phyloP scores from a whole-genome alignment of 345 rosid genomes.

The Trapa incisa region DNA sequence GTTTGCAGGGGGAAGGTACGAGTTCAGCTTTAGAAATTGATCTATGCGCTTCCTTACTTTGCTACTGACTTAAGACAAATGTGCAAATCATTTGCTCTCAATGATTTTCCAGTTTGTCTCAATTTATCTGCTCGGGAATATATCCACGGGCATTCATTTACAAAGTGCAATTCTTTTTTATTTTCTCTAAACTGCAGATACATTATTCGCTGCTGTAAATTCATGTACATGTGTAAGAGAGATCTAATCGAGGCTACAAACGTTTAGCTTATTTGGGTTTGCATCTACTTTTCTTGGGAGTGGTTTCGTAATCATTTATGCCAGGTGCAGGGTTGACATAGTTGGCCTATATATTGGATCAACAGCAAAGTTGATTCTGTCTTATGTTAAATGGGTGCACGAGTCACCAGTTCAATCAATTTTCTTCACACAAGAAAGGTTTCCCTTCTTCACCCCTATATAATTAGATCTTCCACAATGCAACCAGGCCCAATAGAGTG shows the following conservation, averaged over 20 bases:
- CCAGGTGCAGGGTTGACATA: background rate
- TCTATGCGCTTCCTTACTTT: background rate
- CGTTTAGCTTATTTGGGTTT: background rate
- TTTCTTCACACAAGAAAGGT: too few relatives aligned
- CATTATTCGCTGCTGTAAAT: slow-evolving; percentile 21
- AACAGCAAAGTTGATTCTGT: too few relatives aligned
- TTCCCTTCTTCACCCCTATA: too few relatives aligned
- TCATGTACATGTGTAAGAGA: slow-evolving; percentile 20
- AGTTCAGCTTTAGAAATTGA: background rate
- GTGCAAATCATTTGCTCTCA: background rate
- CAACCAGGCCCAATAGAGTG: too few relatives aligned
- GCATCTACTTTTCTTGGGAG: too few relatives aligned
- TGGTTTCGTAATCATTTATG: background rate
- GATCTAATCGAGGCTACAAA: background rate
- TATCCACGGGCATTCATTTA: background rate
- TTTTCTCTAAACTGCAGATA: background rate
- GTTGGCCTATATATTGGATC: too few relatives aligned
- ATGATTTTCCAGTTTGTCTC: background rate
- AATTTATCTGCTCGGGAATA: background rate
- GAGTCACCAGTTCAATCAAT: too few relatives aligned
- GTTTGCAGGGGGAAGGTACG: background rate
- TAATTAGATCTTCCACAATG: too few relatives aligned
- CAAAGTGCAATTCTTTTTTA: background rate
- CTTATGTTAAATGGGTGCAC: too few relatives aligned
- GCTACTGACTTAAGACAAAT: background rate